These are phyloP conservation scores for Citrus cavaleriei DNA, from an alignment of 345 rosid genomes.

Conservation along the genomic window DNA sequence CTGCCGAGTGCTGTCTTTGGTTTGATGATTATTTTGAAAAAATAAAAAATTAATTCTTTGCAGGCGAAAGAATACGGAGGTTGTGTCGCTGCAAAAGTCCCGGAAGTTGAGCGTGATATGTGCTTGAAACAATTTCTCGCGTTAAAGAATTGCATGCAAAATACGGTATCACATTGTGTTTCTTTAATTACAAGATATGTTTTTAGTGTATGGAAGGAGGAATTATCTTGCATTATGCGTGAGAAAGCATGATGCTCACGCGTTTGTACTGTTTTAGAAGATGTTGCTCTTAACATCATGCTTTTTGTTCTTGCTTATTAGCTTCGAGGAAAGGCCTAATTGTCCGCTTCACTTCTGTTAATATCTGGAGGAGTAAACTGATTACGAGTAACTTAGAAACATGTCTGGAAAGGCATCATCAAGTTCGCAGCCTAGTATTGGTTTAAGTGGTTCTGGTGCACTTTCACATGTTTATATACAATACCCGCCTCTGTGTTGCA, in stretches of 20 bases:
- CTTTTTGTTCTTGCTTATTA: conserved; percentile 25
- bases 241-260: not conserved
- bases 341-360: not conserved
- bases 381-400: conserved; percentile 5
- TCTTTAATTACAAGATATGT: not conserved
- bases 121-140: conserved; percentile 91
- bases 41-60: conserved; percentile 7
- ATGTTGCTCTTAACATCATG: conserved; percentile 15
- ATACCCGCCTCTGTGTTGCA: conserved; percentile 64
- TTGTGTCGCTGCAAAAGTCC: conserved; percentile 85
- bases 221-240: not conserved
- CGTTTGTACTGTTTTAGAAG: not conserved
- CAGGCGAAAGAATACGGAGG: conserved; percentile 91
- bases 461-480: conserved; percentile 82
- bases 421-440: conserved; percentile 54
- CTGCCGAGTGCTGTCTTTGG: not conserved
- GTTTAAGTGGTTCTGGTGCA: conserved; percentile 63
- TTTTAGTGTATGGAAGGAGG: not conserved
- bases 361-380: conserved; percentile 5
- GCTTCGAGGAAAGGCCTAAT: conserved; percentile 54
- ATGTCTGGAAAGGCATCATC: conserved; percentile 70
- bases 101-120: conserved; percentile 74
- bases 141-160: conserved; percentile 84
- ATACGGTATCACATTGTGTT: conserved; percentile 50
- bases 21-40: conserved; percentile 9